Evolutionary conservation across 257 asterid species (phyloP).

Genomic region (Avicennia marina): DNA sequence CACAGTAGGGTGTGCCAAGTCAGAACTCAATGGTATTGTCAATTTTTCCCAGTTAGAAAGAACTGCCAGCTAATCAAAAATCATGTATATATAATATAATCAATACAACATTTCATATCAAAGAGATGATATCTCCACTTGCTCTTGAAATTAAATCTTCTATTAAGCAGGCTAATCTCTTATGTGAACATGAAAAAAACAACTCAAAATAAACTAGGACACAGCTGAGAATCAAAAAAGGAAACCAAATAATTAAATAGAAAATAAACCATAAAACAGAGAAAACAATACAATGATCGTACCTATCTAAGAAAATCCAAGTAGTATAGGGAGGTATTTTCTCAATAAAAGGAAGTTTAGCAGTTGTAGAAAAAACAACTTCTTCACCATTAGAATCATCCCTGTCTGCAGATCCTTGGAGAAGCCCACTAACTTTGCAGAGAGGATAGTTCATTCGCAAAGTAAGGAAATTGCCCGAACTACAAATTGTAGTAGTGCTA

Average conservation of each 20-base stretch:
- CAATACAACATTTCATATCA: constrained; percentile 9
- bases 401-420: constrained; percentile 52
- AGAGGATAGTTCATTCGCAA: constrained; percentile 62
- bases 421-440: constrained; percentile 43
- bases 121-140: background rate
- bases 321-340: constrained; percentile 85
- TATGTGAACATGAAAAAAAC: no score
- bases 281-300: constrained; percentile 10
- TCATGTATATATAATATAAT: constrained; percentile 3
- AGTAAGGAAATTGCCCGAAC: constrained; percentile 51
- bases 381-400: constrained; percentile 52
- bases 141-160: constrained; percentile 3
- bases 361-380: constrained; percentile 49
- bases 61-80: no score
- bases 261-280: constrained; percentile 1
- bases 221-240: background rate
- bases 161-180: background rate
- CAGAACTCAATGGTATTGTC: no score
- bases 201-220: no score
- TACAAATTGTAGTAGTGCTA: constrained; percentile 25
- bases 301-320: constrained; percentile 89
- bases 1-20: no score
- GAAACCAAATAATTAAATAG: background rate
- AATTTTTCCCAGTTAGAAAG: no score
- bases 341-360: constrained; percentile 63